phyloP scores from a whole-genome alignment of 2,329 filamentous ascomycete species.

The Sporothrix globosa region DNA sequence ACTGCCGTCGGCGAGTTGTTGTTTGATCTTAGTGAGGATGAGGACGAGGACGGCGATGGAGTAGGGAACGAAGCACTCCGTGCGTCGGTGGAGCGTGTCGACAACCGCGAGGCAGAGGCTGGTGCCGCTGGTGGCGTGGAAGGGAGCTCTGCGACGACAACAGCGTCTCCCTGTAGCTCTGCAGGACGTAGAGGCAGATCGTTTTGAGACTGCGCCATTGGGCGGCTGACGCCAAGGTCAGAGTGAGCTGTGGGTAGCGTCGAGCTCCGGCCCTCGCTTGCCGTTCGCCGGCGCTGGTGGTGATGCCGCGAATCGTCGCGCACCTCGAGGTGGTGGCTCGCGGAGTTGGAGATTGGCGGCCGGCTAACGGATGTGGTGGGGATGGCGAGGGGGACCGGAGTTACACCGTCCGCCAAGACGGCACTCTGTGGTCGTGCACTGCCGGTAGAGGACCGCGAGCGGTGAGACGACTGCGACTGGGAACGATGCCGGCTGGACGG shows the following conservation, averaged over 20 bases:
- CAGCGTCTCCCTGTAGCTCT: constrained; percentile 18
- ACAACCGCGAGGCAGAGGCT: constrained; percentile 25
- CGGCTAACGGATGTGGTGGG: constrained; percentile 43
- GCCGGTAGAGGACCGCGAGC: constrained; percentile 41
- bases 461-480: constrained; percentile 44
- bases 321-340: constrained; percentile 50
- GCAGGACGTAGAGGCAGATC: constrained; percentile 58
- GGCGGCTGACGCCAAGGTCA: constrained; percentile 43
- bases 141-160: constrained; percentile 12
- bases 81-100: constrained; percentile 30
- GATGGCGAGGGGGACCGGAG: not conserved
- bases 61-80: constrained; percentile 16
- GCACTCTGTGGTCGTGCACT: constrained; percentile 42
- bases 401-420: constrained; percentile 19
- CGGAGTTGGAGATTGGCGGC: constrained; percentile 53
- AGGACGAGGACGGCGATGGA: constrained; percentile 30
- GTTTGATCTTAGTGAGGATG: constrained; percentile 18
- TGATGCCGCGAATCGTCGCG: constrained; percentile 51
- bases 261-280: constrained; percentile 59
- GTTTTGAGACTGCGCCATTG: constrained; percentile 65
- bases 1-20: constrained; percentile 17
- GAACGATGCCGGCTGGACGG: constrained; percentile 45
- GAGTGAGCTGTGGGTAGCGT: constrained; percentile 51
- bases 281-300: constrained; percentile 52
- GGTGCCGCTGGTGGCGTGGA: not conserved